Evolutionary conservation across 2,329 filamentous ascomycete genomes (phyloP).

Genomic region (Aureobasidium subglaciale): DNA sequence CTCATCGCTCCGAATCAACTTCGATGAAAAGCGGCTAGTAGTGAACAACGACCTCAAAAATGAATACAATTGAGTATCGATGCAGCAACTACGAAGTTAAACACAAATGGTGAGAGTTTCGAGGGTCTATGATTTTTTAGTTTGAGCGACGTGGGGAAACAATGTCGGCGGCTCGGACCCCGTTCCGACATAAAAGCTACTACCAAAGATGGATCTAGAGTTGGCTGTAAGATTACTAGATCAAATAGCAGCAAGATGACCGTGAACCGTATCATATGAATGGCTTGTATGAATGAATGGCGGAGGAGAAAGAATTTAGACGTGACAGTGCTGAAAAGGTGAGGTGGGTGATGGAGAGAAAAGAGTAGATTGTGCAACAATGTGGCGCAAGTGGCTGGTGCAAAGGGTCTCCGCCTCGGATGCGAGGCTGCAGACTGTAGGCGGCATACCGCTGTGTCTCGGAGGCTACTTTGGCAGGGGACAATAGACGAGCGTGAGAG

Average conservation of each 20-base stretch:
- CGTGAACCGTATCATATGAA: too few relatives aligned
- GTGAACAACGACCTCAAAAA: too few relatives aligned
- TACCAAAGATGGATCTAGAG: not conserved
- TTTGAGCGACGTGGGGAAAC: too few relatives aligned
- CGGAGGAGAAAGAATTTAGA: not conserved
- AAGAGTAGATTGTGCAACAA: not conserved
- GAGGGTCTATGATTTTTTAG: too few relatives aligned
- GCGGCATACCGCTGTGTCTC: not conserved
- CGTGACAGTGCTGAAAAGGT: too few relatives aligned
- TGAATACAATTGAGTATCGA: too few relatives aligned
- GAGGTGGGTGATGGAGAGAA: too few relatives aligned
- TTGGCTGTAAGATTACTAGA: not conserved
- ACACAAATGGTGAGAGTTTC: too few relatives aligned
- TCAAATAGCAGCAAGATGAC: not conserved
- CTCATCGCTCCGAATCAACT: too few relatives aligned
- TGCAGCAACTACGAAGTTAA: too few relatives aligned
- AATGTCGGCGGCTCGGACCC: not conserved
- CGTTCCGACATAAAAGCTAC: not conserved
- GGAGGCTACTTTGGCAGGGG: not conserved
- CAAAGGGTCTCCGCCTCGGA: not conserved
- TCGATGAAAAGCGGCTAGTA: too few relatives aligned
- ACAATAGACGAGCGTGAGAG: not conserved
- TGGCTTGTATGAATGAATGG: not conserved
- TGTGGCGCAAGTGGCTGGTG: not conserved
- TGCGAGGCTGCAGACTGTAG: not conserved